Evolutionary conservation across 2,329 filamentous ascomycete genomes (phyloP).

Genomic region (Malbranchea zuffiana): DNA sequence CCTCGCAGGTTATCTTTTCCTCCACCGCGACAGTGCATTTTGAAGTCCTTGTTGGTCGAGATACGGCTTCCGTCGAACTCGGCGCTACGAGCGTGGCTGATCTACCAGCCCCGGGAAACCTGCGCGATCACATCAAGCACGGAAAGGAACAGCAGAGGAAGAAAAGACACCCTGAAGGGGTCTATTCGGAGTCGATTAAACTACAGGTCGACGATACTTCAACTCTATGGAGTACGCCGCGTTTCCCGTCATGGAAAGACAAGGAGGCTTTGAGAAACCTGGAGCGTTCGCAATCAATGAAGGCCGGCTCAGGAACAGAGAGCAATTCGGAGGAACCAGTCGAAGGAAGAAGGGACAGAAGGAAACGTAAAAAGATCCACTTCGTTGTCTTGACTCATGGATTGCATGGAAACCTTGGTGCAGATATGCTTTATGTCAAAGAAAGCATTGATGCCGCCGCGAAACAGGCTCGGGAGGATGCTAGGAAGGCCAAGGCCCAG

Average conservation of each 20-base stretch:
- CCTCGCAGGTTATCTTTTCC: slow-evolving; percentile 91
- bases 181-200: slow-evolving; percentile 71
- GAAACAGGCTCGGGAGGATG: slow-evolving; percentile 60
- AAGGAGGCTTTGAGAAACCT: slow-evolving; percentile 31
- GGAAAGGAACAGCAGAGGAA: slow-evolving; percentile 29
- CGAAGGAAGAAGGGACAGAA: slow-evolving; percentile 8
- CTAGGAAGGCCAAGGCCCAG: slow-evolving; percentile 45
- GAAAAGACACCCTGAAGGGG: slow-evolving; percentile 41
- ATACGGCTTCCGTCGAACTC: slow-evolving; percentile 68
- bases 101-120: slow-evolving; percentile 51
- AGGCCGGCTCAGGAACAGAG: slow-evolving; percentile 15
- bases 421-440: slow-evolving; percentile 94
- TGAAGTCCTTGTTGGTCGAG: slow-evolving; percentile 74
- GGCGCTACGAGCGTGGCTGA: slow-evolving; percentile 48
- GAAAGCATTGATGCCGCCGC: slow-evolving; percentile 87
- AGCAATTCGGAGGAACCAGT: neutral
- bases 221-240: slow-evolving; percentile 84
- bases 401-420: slow-evolving; percentile 85
- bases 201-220: slow-evolving; percentile 79
- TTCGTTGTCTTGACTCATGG: slow-evolving; percentile 89
- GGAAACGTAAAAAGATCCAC: slow-evolving; percentile 66
- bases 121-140: slow-evolving; percentile 65
- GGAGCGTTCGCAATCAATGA: slow-evolving; percentile 18
- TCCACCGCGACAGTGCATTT: slow-evolving; percentile 76
- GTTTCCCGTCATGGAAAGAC: slow-evolving; percentile 54